Conservation (phyloP, 2,329 filamentous ascomycete species). For the Rhinocladiella mackenziei region DNA sequence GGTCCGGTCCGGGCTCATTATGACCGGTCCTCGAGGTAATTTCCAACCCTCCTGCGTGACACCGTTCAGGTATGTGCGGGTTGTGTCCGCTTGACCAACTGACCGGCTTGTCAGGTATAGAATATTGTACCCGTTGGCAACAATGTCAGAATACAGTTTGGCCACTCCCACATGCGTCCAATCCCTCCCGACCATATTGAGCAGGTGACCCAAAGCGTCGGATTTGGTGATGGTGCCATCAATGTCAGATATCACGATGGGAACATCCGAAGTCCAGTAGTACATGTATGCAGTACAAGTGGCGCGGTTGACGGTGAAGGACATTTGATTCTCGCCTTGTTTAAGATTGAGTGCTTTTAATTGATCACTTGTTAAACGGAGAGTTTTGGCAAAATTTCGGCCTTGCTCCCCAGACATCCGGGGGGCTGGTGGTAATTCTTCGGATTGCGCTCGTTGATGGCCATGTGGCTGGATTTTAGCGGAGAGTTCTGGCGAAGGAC, state of each 20-base stretch:
- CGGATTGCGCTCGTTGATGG: conserved; percentile 58
- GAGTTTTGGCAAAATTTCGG: conserved; percentile 91
- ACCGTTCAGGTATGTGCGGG: conserved; percentile 81
- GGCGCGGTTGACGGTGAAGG: conserved; percentile 91
- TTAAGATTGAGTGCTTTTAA: conserved; percentile 79
- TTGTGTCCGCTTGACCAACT: conserved; percentile 88
- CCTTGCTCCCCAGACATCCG: conserved; percentile 61
- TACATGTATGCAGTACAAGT: conserved; percentile 92
- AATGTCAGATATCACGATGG: conserved; percentile 96
- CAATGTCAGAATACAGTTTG: conserved; percentile 94
- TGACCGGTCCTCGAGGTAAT: conserved; percentile 85
- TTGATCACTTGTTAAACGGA: conserved; percentile 91
- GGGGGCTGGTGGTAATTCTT: conserved; percentile 54
- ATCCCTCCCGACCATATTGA: conserved; percentile 95
- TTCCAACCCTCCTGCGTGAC: conserved; percentile 83
- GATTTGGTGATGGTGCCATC: conserved; percentile 99
- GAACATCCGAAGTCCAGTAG: conserved; percentile 84
- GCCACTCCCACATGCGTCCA: conserved; percentile 97
- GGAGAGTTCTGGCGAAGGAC: conserved; percentile 61
- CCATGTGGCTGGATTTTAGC: conserved; percentile 43
- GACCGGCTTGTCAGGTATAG: conserved; percentile 95
- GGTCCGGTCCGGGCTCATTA: conserved; percentile 89
- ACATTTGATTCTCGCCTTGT: conserved; percentile 85
- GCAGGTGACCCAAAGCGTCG: conserved; percentile 85
- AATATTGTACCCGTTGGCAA: conserved; percentile 94